Base-by-base conservation (phyloP, 2,329 filamentous ascomycete species). In the Alternaria postmessia region DNA sequence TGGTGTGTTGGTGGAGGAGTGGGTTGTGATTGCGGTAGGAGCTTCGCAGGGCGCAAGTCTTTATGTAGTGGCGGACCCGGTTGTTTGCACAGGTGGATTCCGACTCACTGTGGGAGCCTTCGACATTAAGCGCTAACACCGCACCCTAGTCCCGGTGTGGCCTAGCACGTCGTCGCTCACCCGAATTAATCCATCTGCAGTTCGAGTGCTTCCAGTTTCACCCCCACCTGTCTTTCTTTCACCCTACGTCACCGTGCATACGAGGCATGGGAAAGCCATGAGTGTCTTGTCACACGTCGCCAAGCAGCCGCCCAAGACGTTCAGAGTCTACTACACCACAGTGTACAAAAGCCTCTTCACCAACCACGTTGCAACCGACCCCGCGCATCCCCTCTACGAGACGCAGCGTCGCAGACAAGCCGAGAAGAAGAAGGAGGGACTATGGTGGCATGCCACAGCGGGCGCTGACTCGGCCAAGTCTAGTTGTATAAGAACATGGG, bases 391-490 rank as follows among this genome's bases (percentile, higher is more conserved):
- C 11, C 66, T 77, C 4, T 34, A 67, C 63, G 58, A 59, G 12
- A 49, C 62, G 8, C 70, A 67, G 46, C 62, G 47, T 36, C 73
- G 75, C 26, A 62, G 59, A 20, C 54, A 63, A 11, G 36, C 46
- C 2, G 57, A 64, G 26, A 65, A 67, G n/a, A 68, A 68, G 20
- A 62, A 61, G 24, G 65, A 74, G 20, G 70, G 72, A 0, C 67
- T 79, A 2, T 78, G 74, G 75, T 76, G 74, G 76, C 65, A 74
- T 55, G 67, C 69, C 5, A 74, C 70, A 3, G 66, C 67, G 2
- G 55, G 62, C 9, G 14, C 59, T 12, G 69, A 69, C 14, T 51
- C 71, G 20, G 73, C 68, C 26, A 78, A 74, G 59, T 75, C 71
- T 6, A 68, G 67, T 22, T 74, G 73, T 16, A 74, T 79, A 42